Percentiles rank a stretch among this genome's conserved stretches.
These are phyloP conservation scores for Ottelia alismoides DNA, from an alignment of 106 monocot genomes.

Conservation along the genomic window DNA sequence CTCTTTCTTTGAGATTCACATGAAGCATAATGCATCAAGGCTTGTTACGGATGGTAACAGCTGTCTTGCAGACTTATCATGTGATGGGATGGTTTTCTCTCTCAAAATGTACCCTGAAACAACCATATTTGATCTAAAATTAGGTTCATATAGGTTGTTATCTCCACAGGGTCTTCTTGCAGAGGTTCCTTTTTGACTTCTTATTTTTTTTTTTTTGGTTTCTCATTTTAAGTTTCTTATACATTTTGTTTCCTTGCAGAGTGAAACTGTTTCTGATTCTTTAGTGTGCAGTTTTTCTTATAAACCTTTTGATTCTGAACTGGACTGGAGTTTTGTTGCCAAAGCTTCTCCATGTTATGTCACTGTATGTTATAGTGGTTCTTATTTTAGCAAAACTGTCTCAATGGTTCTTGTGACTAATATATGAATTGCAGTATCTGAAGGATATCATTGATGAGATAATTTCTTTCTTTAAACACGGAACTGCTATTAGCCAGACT, in stretches of 20 bases:
- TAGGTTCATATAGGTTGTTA: conserved; percentile 79
- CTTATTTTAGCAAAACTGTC: too few species aligned
- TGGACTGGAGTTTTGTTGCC: conserved; percentile 94
- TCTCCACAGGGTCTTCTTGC: conserved; percentile 91
- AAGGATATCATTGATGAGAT: conserved; percentile 84
- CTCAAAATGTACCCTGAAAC: conserved; percentile 69
- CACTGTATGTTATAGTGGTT: conserved; percentile 90
- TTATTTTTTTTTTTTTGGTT: background rate
- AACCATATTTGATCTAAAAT: conserved; percentile 67
- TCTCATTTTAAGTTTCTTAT: conserved; percentile 1
- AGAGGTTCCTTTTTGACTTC: conserved; percentile 37
- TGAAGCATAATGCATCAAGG: conserved; percentile 95
- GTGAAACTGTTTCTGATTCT: conserved; percentile 73
- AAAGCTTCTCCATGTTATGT: conserved; percentile 97
- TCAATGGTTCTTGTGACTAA: background rate
- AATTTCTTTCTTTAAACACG: conserved; percentile 79
- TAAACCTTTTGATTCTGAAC: conserved; percentile 71
- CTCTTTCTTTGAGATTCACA: conserved; percentile 66
- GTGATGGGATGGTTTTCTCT: conserved; percentile 71
- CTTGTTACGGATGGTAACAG: conserved; percentile 29
- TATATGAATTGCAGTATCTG: conserved; percentile 43
- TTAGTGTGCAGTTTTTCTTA: conserved; percentile 71
- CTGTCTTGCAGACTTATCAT: conserved; percentile 88
- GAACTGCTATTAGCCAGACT: conserved; percentile 55
- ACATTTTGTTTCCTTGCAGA: conserved; percentile 38